Percentiles rank a stretch among this genome's conserved stretches.
Evolutionary conservation across 306 rosid species (phyloP).

Genomic region (Vachellia collinsii): DNA sequence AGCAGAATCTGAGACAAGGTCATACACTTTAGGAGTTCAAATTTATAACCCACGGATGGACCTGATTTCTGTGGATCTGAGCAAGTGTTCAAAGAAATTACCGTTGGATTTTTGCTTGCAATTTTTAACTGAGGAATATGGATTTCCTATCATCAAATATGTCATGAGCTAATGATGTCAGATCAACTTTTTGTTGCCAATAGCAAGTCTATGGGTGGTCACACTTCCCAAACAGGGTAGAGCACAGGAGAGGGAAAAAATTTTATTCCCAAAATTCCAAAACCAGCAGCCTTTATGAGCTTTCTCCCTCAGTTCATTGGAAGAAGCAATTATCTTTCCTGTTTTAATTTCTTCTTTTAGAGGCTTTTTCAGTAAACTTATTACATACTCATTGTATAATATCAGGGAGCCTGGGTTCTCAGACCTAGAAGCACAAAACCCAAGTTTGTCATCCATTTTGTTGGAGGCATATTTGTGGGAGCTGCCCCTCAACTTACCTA

Average conservation of each 20-base stretch:
- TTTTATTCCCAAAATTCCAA: neutral
- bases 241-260: neutral
- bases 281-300: slow-evolving; percentile 18
- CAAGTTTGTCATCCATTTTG: slow-evolving; percentile 79
- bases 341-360: slow-evolving; percentile 19
- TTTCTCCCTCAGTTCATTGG: slow-evolving; percentile 13
- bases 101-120: neutral
- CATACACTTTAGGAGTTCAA: neutral
- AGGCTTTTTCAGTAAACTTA: slow-evolving; percentile 18
- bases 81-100: neutral
- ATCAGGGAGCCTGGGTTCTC: slow-evolving; percentile 96
- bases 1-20: slow-evolving; percentile 5
- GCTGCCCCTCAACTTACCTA: slow-evolving; percentile 99
- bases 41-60: neutral
- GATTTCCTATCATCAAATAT: neutral
- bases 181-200: neutral
- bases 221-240: neutral
- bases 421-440: slow-evolving; percentile 73
- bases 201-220: neutral
- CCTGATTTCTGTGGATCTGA: neutral
- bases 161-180: neutral
- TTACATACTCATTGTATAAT: slow-evolving; percentile 32
- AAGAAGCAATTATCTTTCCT: slow-evolving; percentile 4
- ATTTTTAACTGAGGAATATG: neutral
- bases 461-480: slow-evolving; percentile 97